These are phyloP conservation scores for Botrytis squamosa DNA, from an alignment of 2,329 filamentous ascomycete genomes.

Conservation along the genomic window DNA sequence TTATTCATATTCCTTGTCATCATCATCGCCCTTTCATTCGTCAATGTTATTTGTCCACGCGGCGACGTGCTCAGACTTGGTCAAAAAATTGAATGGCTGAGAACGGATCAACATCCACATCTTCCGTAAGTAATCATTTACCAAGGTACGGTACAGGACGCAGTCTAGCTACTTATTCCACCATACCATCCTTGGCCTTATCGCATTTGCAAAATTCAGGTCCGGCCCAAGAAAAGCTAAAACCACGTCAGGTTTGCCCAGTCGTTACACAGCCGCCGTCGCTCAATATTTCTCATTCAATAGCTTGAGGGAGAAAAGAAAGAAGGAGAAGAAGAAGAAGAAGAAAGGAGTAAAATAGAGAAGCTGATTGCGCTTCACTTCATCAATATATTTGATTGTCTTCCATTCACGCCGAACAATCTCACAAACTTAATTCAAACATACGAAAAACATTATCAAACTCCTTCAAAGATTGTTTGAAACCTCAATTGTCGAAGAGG, in stretches of 20 bases:
- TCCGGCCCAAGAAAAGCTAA: background rate
- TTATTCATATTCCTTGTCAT: background rate
- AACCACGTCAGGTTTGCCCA: constrained; percentile 2
- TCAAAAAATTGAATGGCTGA: background rate
- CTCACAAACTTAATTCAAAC: background rate
- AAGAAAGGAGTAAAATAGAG: too few species aligned
- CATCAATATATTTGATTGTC: background rate
- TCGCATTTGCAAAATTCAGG: background rate
- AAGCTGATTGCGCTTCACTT: background rate
- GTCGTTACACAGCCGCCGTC: background rate
- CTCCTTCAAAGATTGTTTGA: background rate
- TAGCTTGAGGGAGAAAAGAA: background rate
- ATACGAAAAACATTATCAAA: background rate
- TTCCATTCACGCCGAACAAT: background rate
- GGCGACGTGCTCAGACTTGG: background rate
- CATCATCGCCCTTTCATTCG: background rate
- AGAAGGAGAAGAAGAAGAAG: background rate
- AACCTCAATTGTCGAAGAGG: constrained; percentile 7
- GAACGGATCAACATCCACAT: constrained; percentile 1
- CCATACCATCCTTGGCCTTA: constrained; percentile 3
- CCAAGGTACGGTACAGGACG: background rate
- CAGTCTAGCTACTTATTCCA: background rate
- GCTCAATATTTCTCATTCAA: background rate
- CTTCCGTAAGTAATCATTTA: background rate
- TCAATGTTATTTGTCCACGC: background rate